Evolutionary conservation across 164 flowering plant species (phyloP).

Genomic region (Vitis labrusca): DNA sequence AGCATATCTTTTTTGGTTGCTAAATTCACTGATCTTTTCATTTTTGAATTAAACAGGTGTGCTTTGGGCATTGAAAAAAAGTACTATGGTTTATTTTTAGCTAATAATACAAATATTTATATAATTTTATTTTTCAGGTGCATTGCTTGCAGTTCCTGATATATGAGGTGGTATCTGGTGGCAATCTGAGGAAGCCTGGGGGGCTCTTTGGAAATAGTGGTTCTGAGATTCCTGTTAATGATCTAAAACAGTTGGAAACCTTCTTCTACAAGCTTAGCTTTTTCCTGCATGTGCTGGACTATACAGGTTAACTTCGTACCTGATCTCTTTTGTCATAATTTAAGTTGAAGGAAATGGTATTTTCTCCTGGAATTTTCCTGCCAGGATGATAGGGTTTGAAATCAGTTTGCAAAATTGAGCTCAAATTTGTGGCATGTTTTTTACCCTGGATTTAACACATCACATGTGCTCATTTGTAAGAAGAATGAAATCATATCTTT

Average conservation of each 20-base stretch:
- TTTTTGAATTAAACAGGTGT: too few relatives aligned
- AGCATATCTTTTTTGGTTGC: too few relatives aligned
- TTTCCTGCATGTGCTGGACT: conserved; percentile 89
- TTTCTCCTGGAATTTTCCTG: too few relatives aligned
- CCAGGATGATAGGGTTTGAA: too few relatives aligned
- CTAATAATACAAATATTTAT: background rate
- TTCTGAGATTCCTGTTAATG: conserved; percentile 79
- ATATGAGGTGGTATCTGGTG: conserved; percentile 97
- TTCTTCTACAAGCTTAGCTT: conserved; percentile 98
- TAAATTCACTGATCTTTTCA: too few relatives aligned
- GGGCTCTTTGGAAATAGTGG: conserved; percentile 92
- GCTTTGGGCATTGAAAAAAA: background rate
- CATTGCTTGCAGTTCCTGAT: conserved; percentile 97
- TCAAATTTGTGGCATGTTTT: too few relatives aligned
- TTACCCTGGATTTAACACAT: too few relatives aligned
- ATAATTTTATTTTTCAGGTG: conserved; percentile 45
- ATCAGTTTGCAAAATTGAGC: too few relatives aligned
- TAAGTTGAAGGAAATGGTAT: too few relatives aligned
- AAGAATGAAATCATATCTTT: too few relatives aligned
- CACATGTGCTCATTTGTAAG: too few relatives aligned
- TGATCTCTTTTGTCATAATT: background rate
- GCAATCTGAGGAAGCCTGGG: conserved; percentile 90
- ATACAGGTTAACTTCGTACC: conserved; percentile 58
- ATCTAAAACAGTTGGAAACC: conserved; percentile 87
- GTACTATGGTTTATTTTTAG: background rate